Percentiles rank a stretch among this genome's conserved stretches.
These are phyloP conservation scores for Cerrena zonata DNA, from an alignment of 1,284 basidiomycete species.

Conservation along the genomic window DNA sequence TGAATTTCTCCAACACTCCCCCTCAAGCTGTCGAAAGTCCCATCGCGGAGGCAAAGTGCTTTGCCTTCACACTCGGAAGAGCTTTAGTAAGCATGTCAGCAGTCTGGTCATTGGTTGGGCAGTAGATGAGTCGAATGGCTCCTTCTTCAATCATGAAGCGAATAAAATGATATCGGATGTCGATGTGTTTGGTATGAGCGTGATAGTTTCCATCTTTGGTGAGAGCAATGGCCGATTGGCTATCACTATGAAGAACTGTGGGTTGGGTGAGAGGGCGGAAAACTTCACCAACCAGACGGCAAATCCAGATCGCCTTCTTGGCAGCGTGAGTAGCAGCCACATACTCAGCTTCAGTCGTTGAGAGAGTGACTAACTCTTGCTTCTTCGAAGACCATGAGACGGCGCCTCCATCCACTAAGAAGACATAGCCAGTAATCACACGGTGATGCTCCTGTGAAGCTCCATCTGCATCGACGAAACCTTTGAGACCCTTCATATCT, in stretches of 20 bases:
- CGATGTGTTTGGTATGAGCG: conserved; percentile 29
- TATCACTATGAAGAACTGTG: background rate
- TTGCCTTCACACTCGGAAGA: too few relatives aligned
- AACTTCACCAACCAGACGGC: conserved; percentile 4
- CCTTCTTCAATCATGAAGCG: too few relatives aligned
- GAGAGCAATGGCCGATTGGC: background rate
- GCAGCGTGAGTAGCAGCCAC: background rate
- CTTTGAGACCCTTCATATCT: conserved; percentile 1
- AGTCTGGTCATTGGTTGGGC: too few relatives aligned
- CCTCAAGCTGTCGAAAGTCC: too few relatives aligned
- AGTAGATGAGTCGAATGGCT: too few relatives aligned
- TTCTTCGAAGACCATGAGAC: background rate
- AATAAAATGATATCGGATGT: too few relatives aligned
- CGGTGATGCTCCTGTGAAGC: background rate
- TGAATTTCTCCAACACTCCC: too few relatives aligned
- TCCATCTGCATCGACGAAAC: background rate
- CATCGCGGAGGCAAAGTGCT: too few relatives aligned
- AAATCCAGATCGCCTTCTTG: background rate
- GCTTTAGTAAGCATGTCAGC: too few relatives aligned
- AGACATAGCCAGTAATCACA: background rate
- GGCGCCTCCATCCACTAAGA: background rate
- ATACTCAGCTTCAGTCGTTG: too few relatives aligned
- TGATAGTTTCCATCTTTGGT: background rate
- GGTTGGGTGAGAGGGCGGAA: background rate
- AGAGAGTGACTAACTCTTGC: background rate